Base-by-base conservation (phyloP, 805 yeast species). In the Saccharomycopsis fodiens region DNA sequence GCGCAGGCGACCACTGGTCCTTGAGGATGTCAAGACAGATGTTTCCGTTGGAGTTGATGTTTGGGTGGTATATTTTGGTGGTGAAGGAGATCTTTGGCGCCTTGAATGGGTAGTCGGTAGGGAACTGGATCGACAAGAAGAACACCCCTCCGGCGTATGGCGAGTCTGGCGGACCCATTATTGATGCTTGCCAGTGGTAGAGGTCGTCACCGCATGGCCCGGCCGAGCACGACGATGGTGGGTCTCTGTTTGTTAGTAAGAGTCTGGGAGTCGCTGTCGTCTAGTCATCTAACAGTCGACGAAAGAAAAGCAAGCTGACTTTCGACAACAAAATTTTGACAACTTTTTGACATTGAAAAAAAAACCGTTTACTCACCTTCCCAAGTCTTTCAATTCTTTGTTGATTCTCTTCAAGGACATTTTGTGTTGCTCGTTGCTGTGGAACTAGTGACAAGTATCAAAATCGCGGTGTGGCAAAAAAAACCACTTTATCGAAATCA, bases 121-220 rank as follows among this genome's bases (percentile, higher is more conserved):
- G 98, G 84, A 93, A 93, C 65, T 88, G 95, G 65, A 93, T 88
- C 45, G 95, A 81, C 53, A 93, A 76, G 75, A 93, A 93, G 68
- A 93, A 93, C 38, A 91, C 96, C 60, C 97, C 98, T 54, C 91
- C 91, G 32, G 83, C 74, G 58, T 78, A 79, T 51, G 85, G 93
- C 40, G 96, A 85, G 69, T 93, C 97, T 56, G 95, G 78, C 42
- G 98, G 98, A 41, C 98, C 98, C 94, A 93, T 87, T 64, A 93
- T 93, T 37, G 97, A 89, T 35, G 97, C 98, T 70, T 93, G 97
- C 98, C 98, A 93, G 73, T 91, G 97, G 71, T 84, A 93, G 62
- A 91, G 72, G 66, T 91, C 98, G 59, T 93, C 97, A 40, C 97
- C 97, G 39, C 87, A 93, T 57, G 98, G 98, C 35, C 98, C 98